phyloP scores from a whole-genome alignment of 164 flowering plant species.

The Buxus sempervirens region DNA sequence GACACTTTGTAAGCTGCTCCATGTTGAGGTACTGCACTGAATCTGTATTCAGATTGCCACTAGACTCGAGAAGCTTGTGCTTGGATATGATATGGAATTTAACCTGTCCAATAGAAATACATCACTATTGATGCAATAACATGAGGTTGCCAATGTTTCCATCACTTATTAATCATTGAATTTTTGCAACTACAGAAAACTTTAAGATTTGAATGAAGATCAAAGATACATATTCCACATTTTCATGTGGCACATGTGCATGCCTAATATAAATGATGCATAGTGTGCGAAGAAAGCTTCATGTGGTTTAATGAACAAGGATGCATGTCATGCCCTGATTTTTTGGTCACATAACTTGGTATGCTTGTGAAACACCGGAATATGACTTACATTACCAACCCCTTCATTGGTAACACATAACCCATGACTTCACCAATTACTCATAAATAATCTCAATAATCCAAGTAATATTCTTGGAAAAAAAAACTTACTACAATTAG shows the following conservation, averaged over 20 bases:
- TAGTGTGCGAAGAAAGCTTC: neutral
- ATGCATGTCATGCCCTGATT: too few relatives aligned
- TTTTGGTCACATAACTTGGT: too few relatives aligned
- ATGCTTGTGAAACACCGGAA: too few relatives aligned
- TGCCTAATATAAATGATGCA: neutral
- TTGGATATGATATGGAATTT: slow-evolving; percentile 78
- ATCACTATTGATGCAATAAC: neutral
- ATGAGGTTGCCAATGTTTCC: neutral
- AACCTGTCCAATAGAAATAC: slow-evolving; percentile 44
- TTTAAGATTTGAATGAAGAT: neutral
- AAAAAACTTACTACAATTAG: too few relatives aligned
- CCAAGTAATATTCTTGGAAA: too few relatives aligned
- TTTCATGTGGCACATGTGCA: neutral
- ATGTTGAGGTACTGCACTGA: slow-evolving; percentile 63
- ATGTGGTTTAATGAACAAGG: neutral
- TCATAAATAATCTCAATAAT: too few relatives aligned
- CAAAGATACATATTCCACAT: neutral
- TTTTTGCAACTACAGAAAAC: neutral
- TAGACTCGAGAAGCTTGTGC: slow-evolving; percentile 49
- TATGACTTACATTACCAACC: too few relatives aligned
- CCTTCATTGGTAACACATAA: too few relatives aligned
- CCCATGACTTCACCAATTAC: too few relatives aligned
- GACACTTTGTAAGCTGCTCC: slow-evolving; percentile 80
- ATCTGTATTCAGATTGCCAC: slow-evolving; percentile 31
- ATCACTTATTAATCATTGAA: neutral